phyloP scores from a whole-genome alignment of 2,329 filamentous ascomycete species.

The Tympanopsis confertula region DNA sequence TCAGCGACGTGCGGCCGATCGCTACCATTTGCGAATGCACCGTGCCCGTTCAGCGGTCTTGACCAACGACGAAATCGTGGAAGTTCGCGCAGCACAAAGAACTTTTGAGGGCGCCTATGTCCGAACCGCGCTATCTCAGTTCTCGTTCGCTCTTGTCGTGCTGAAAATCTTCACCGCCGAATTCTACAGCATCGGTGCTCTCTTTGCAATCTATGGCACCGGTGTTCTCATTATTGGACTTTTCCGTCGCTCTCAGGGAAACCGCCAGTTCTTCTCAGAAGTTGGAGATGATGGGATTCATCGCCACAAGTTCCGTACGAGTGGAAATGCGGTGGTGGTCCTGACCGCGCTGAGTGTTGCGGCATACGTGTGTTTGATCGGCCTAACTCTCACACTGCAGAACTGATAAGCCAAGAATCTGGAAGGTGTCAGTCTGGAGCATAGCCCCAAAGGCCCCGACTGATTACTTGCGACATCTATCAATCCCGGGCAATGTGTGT shows the following conservation, averaged over 20 bases:
- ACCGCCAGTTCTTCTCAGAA: constrained; percentile 13
- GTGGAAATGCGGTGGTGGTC: constrained; percentile 53
- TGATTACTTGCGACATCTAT: too few relatives aligned
- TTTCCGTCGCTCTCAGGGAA: neutral
- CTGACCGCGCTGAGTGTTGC: constrained; percentile 50
- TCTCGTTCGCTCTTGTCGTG: constrained; percentile 1
- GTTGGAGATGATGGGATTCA: constrained; percentile 44
- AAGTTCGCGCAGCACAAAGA: neutral
- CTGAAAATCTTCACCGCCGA: neutral
- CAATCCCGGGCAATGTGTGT: too few relatives aligned
- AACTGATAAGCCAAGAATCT: too few relatives aligned
- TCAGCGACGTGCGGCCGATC: neutral
- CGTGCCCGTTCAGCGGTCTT: neutral
- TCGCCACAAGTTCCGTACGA: constrained; percentile 51
- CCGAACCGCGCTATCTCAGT: neutral
- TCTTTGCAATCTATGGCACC: constrained; percentile 1
- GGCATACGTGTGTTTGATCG: constrained; percentile 47
- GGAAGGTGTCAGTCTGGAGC: too few relatives aligned
- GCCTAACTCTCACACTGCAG: constrained; percentile 31
- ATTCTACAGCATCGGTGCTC: constrained; percentile 1
- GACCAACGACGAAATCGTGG: neutral
- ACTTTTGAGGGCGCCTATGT: constrained; percentile 1
- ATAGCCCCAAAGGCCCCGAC: too few relatives aligned
- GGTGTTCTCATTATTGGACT: constrained; percentile 1
- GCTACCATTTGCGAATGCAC: neutral